Evolutionary conservation across 306 rosid genomes (phyloP).

Genomic region (Glycine latifolia): DNA sequence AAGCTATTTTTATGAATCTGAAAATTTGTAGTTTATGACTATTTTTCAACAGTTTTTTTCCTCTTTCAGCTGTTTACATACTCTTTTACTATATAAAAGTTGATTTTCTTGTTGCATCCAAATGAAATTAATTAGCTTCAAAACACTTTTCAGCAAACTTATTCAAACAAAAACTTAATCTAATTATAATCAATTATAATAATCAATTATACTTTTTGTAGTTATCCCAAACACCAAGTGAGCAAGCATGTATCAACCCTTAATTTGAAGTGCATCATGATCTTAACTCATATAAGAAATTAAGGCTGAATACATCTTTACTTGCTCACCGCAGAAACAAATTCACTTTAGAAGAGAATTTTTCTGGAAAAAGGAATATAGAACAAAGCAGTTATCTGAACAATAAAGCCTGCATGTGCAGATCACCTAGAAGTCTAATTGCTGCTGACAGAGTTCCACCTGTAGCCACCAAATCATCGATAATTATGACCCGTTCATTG

Average conservation of each 20-base stretch:
- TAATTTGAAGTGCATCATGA: conserved; percentile 9
- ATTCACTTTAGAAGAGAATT: background rate
- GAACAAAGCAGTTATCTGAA: background rate
- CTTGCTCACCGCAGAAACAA: background rate
- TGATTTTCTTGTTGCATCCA: no score
- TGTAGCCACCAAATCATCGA: conserved; percentile 76
- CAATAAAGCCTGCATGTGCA: background rate
- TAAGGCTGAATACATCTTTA: background rate
- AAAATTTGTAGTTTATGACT: no score
- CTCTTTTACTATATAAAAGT: no score
- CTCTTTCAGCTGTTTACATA: no score
- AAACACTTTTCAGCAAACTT: no score
- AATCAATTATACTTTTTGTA: no score
- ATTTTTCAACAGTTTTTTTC: no score
- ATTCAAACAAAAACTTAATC: no score
- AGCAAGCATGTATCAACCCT: background rate
- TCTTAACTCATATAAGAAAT: background rate
- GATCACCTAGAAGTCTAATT: conserved; percentile 71
- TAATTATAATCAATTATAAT: no score
- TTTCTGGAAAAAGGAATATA: background rate
- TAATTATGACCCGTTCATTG: conserved; percentile 19
- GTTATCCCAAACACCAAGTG: no score
- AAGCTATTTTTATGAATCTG: no score
- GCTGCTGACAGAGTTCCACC: conserved; percentile 93
- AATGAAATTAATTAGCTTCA: no score